These are phyloP conservation scores for Hypholoma sublateritium DNA, from an alignment of 768 basidiomycete genomes.

Conservation along the genomic window DNA sequence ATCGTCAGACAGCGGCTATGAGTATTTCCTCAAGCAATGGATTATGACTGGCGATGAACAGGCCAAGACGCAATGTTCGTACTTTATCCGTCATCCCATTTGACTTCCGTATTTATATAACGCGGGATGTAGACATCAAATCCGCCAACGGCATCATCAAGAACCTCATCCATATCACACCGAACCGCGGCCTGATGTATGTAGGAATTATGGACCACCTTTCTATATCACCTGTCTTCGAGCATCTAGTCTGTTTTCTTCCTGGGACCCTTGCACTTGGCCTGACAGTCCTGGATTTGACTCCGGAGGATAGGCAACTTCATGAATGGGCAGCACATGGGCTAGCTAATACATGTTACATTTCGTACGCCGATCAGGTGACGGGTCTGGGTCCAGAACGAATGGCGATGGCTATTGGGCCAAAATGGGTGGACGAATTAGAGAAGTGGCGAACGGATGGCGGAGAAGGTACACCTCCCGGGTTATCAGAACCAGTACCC, in stretches of 20 bases:
- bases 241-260: slow-evolving; percentile 73
- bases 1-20: slow-evolving; percentile 62
- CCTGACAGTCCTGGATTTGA: slow-evolving; percentile 44
- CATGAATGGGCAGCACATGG: slow-evolving; percentile 75
- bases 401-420: slow-evolving; percentile 35
- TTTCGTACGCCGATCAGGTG: slow-evolving; percentile 64
- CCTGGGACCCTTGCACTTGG: slow-evolving; percentile 67
- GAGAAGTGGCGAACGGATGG: slow-evolving; percentile 45
- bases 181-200: slow-evolving; percentile 59
- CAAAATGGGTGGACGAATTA: slow-evolving; percentile 48
- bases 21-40: slow-evolving; percentile 68
- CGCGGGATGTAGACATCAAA: slow-evolving; percentile 40
- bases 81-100: not conserved
- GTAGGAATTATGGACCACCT: slow-evolving; percentile 48
- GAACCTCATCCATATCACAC: slow-evolving; percentile 57
- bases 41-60: slow-evolving; percentile 50
- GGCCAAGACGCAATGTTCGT: slow-evolving; percentile 53
- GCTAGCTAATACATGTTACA: slow-evolving; percentile 65
- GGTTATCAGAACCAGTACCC: slow-evolving; percentile 35
- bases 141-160: slow-evolving; percentile 54
- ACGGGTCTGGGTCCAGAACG: slow-evolving; percentile 68
- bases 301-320: slow-evolving; percentile 35
- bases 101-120: slow-evolving; percentile 1
- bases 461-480: slow-evolving; percentile 41
- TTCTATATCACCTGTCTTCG: slow-evolving; percentile 44